Evolutionary conservation across 2,329 filamentous ascomycete species (phyloP).

Genomic region (Aspergillus fischeri): DNA sequence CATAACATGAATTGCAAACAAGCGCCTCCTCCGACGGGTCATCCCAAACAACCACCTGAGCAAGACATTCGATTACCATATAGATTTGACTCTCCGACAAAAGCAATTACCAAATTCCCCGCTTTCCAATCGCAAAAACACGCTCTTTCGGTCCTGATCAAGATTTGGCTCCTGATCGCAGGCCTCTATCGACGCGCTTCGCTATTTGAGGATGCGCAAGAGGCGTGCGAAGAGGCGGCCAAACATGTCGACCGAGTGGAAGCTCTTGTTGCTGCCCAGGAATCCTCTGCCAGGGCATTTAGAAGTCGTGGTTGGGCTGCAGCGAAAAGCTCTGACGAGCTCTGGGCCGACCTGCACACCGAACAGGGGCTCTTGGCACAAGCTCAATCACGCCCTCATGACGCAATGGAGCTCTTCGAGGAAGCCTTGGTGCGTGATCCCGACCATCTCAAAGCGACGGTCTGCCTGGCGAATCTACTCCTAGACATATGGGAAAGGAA

Average conservation of each 20-base stretch:
- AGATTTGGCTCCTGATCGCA: conserved; percentile 86
- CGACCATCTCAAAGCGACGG: conserved; percentile 74
- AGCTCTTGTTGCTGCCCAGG: conserved; percentile 58
- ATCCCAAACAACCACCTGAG: conserved; percentile 41
- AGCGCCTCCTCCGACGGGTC: conserved; percentile 32
- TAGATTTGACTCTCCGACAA: conserved; percentile 38
- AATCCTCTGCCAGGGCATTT: conserved; percentile 59
- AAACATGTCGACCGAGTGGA: conserved; percentile 72
- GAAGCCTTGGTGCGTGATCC: conserved; percentile 72
- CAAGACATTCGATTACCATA: conserved; percentile 39
- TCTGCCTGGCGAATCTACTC: conserved; percentile 78
- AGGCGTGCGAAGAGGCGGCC: conserved; percentile 75
- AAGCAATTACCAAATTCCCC: conserved; percentile 48
- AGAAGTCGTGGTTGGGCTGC: conserved; percentile 70
- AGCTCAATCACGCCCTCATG: conserved; percentile 59
- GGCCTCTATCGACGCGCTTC: conserved; percentile 80
- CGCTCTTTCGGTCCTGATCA: conserved; percentile 59
- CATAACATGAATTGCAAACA: conserved; percentile 37
- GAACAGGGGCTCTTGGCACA: conserved; percentile 69
- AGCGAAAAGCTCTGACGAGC: conserved; percentile 73
- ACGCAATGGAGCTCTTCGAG: conserved; percentile 75
- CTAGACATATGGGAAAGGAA: conserved; percentile 72
- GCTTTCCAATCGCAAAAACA: conserved; percentile 51
- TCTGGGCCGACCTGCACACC: conserved; percentile 78
- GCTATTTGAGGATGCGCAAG: conserved; percentile 73